Conservation (phyloP, 331 rosid species). For the Spiraea crenata region DNA sequence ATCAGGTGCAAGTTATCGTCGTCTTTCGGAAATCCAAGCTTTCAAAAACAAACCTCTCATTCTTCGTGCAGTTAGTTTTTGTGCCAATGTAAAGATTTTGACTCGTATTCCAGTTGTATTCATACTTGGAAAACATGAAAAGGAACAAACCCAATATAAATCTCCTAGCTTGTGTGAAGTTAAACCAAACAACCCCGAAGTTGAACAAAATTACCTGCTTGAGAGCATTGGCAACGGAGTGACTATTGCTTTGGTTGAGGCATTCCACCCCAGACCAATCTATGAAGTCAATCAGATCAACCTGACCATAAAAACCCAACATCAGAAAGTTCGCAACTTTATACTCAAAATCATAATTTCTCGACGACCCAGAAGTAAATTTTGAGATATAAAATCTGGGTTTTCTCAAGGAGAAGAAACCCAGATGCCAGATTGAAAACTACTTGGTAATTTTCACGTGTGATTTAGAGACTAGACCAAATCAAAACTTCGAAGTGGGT, state of each 20-base stretch:
- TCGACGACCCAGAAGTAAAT: background rate
- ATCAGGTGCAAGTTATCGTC: background rate
- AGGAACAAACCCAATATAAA: too few species aligned
- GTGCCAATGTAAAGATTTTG: too few species aligned
- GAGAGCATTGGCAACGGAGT: slow-evolving; percentile 77
- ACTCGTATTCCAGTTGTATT: too few species aligned
- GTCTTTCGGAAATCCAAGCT: background rate
- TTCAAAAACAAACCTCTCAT: background rate
- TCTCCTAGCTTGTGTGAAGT: too few species aligned
- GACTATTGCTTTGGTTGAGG: slow-evolving; percentile 79
- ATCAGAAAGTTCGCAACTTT: slow-evolving; percentile 11
- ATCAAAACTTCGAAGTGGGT: slow-evolving; percentile 7
- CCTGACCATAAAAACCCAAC: slow-evolving; percentile 43
- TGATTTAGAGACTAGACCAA: background rate
- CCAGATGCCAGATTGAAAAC: slow-evolving; percentile 19
- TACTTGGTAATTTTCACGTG: slow-evolving; percentile 3
- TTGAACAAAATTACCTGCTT: slow-evolving; percentile 57
- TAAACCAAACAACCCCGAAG: slow-evolving; percentile 2
- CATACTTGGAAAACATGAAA: too few species aligned
- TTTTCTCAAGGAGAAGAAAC: slow-evolving; percentile 1
- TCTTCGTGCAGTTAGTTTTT: too few species aligned
- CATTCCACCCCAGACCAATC: slow-evolving; percentile 94
- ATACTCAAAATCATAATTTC: background rate
- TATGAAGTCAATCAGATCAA: slow-evolving; percentile 88
- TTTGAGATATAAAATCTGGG: slow-evolving; percentile 4